These are phyloP conservation scores for Coriaria nepalensis DNA, from an alignment of 306 rosid genomes.

Conservation along the genomic window DNA sequence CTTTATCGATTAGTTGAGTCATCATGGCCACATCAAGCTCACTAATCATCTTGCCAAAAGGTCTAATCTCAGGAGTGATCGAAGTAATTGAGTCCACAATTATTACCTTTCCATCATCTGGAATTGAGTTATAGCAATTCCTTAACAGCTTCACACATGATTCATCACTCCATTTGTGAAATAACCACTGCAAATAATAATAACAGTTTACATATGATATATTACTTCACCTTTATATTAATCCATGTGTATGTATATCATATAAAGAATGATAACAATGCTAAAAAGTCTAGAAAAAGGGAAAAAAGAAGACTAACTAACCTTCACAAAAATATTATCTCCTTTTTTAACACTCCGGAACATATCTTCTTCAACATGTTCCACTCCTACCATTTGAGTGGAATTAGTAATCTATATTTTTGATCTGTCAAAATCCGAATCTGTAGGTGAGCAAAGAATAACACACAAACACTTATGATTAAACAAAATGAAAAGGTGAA, in stretches of 20 bases:
- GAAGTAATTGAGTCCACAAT: not conserved
- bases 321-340: constrained; percentile 56
- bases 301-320: not conserved
- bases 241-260: too few species aligned
- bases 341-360: constrained; percentile 41
- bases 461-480: not conserved
- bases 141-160: not conserved
- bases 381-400: constrained; percentile 23
- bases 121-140: not conserved
- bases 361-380: constrained; percentile 50
- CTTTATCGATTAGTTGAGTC: not conserved
- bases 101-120: not conserved
- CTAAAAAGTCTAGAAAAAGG: not conserved
- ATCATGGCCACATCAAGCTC: not conserved
- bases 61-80: not conserved
- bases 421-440: not conserved
- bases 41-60: not conserved
- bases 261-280: too few species aligned
- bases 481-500: too few species aligned
- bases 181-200: too few species aligned
- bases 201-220: too few species aligned
- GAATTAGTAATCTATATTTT: not conserved
- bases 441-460: too few species aligned
- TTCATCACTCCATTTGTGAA: not conserved
- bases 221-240: too few species aligned